phyloP scores from a whole-genome alignment of 73 alveolate genomes.

The Blepharisma stoltei region DNA sequence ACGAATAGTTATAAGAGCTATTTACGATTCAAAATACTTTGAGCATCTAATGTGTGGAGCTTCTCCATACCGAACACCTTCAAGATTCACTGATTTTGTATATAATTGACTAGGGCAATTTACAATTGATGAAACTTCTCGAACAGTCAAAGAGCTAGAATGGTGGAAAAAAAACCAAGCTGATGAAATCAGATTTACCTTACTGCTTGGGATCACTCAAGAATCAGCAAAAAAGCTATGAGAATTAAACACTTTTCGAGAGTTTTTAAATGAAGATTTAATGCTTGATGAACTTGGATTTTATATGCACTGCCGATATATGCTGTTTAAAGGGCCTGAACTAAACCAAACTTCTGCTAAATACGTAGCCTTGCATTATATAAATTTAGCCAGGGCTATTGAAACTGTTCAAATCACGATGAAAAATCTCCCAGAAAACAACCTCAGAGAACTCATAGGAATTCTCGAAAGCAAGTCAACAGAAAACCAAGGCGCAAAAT shows the following conservation, averaged over 20 bases:
- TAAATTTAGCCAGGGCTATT: background rate
- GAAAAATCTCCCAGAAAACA: background rate
- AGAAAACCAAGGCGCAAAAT: background rate
- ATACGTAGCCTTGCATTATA: background rate
- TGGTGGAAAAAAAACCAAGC: constrained; percentile 56
- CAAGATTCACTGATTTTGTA: constrained; percentile 68
- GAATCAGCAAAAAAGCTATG: constrained; percentile 49
- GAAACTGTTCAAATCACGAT: background rate
- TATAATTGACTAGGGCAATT: constrained; percentile 69
- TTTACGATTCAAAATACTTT: constrained; percentile 71
- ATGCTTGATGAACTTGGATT: constrained; percentile 64
- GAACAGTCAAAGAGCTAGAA: constrained; percentile 48
- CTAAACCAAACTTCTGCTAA: constrained; percentile 19
- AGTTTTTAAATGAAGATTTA: constrained; percentile 61
- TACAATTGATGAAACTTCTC: constrained; percentile 49
- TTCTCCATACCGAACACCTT: constrained; percentile 29
- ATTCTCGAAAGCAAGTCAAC: background rate
- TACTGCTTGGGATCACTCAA: constrained; percentile 51
- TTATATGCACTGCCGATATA: constrained; percentile 61
- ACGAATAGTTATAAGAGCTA: constrained; percentile 68
- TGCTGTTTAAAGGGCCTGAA: constrained; percentile 68
- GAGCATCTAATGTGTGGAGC: constrained; percentile 57
- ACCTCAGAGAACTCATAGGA: background rate
- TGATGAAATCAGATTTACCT: constrained; percentile 49
- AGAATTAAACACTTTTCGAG: constrained; percentile 69